Base-by-base conservation (phyloP, 2,329 filamentous ascomycete genomes). In the Phaeosphaeriaceae sp. region DNA sequence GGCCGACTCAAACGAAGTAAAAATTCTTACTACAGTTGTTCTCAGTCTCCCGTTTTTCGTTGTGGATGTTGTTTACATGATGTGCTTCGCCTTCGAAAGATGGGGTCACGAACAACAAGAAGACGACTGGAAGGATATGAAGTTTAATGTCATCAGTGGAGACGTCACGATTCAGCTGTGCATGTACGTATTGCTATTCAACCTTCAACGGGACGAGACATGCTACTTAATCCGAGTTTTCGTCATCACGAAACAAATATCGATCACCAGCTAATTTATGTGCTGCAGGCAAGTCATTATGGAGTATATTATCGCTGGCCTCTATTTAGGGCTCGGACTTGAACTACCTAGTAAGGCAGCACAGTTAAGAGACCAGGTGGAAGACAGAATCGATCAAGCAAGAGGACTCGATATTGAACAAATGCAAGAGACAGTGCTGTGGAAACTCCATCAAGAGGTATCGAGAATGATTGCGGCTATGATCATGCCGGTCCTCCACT, bases 31-130 rank as follows among this genome's bases (percentile, higher is more conserved):
- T 3, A 72, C 68, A 0, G 67, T 72, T 4, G 69, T 71, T 13
- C 35, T 71, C 20, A 72, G 69, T 38, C 52, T 72, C 17, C 69
- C 68, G 1, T 72, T 72, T 48, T 72, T 71, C 37, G 55, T 72
- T 17, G 68, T 71, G 34, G 64, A 72, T 37, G 63, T 72, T 20
- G 67, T 72, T 16, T 72, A 72, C 46, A 72, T 72, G 67, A 72
- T 70, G 64, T 71, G 67, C 39, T 72, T 72, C 42, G 69, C 69
- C 5, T 72, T 68, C 20, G 68, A 72, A 39, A 54, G 53, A 16
- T 59, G 65, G 50, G 43, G 17, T 5, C 34, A 40, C 6, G 48
- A 54, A 39, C 40, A 49, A 6, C 40, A 53, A 13, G 50, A 53
- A 13, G 50, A 57, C 2, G 40, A 38, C 3, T 57, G 50, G 49